Base-by-base conservation (phyloP, 2,329 filamentous ascomycete species). In the Intubia oerlemansii region DNA sequence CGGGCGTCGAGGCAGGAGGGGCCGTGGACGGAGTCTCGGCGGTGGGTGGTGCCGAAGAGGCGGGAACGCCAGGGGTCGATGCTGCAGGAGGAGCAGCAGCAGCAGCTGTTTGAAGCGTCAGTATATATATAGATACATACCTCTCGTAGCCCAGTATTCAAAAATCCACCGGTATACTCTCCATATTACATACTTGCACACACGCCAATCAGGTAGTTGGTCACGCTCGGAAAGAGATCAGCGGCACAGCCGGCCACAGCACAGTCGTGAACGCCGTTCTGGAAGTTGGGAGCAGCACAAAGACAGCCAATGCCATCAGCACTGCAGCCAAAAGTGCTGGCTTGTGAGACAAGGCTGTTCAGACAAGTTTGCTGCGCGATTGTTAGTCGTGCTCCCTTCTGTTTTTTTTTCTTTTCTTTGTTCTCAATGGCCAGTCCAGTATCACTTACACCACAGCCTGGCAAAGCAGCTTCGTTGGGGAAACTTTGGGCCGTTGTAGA, bases 161-260 rank as follows among this genome's bases (percentile, higher is more conserved):
- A n/a, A n/a, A n/a, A n/a, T n/a, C n/a, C n/a, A n/a, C n/a, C n/a
- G n/a, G n/a, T n/a, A n/a, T n/a, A n/a, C n/a, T n/a, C n/a, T n/a
- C n/a, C n/a, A n/a, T n/a, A n/a, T n/a, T 4, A 34, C 39, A 24
- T 36, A 41, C 39, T 36, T 17, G 32, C 35, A 26, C 39, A 41
- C 2, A 40, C 33, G 17, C 28, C 24, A 7, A 22, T 22, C 21
- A 40, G 13, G 19, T 37, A 41, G 30, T 32, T 31, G 27, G 34
- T 35, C 3, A 41, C 35, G 4, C 28, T 22, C 3, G 34, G 20
- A 5, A 30, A 13, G 7, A 38, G 30, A n/a, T 38, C 36, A 4
- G 35, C 17, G 8, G 35, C 36, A 24, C 39, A 40, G 2, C 32
- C 23, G 5, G 17, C 28, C 11, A 12, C 17, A 5, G 38, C 36